Evolutionary conservation across 1,139 yeast species (phyloP), one percentile per base, ranked within the genome.

Genomic region (Hemisphaericaspora xylanilytica): DNA sequence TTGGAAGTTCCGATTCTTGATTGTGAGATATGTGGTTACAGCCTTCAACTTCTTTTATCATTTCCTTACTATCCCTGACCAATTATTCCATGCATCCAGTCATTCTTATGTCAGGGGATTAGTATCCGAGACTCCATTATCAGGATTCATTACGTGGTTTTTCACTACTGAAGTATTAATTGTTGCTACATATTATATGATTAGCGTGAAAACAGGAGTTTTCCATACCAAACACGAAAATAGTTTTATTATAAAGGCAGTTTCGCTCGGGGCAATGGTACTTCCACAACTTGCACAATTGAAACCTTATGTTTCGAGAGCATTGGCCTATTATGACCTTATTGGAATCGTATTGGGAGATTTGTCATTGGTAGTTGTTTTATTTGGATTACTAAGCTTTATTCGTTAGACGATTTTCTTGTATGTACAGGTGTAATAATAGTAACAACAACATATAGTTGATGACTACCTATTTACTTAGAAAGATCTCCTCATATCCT

Each of bases 241-340:
- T 43, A 63, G 56, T 43, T 38, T 59, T 16, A 48, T 68, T 7
- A 45, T 67, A 36, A 67, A 65, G 41, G 48, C 56, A 7, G 40
- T 68, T 14, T 54, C 62, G 9, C 53, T 66, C 52, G 72, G 58
- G 0, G 52, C 71, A 2, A 53, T 64, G 58, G 55, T 69, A n/a
- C 49, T 64, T 26, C 77, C 77, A 0, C 61, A 56, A 39, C 49
- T 67, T n/a, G 47, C 55, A 18, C 43, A 47, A 6, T 63, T 55
- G 41, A 61, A 58, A 39, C 65, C 70, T 1, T 38, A 64, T 22
- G 47, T 69, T 13, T 51, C 55, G 17, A 56, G 54, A 22, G 42
- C 59, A n/a, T 55, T 69, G 46, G 62, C 61, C 10, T 70, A 69
- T 51, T 65, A 65, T 58, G 73, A 65, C 32, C 49, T 70, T 3